Evolutionary conservation across 805 yeast genomes (phyloP).

Genomic region (Candida koratica): DNA sequence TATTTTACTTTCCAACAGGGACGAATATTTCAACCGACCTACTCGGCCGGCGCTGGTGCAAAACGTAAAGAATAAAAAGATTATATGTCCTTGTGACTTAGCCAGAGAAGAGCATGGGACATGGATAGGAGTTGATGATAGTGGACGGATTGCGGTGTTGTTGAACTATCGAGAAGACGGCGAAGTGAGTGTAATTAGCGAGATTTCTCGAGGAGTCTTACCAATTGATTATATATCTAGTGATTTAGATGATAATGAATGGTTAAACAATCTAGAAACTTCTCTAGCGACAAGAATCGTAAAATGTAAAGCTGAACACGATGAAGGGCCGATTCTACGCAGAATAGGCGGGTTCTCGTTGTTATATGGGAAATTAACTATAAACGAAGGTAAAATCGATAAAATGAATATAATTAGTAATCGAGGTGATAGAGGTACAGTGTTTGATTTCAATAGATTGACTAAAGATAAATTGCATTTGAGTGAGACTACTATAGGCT

Average conservation of each 20-base stretch:
- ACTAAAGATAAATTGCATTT: conserved; percentile 19
- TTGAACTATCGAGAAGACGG: conserved; percentile 65
- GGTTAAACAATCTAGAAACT: conserved; percentile 38
- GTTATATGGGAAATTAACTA: conserved; percentile 47
- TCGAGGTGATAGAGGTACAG: conserved; percentile 40
- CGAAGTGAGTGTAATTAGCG: conserved; percentile 22
- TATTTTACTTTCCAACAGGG: conserved; percentile 77
- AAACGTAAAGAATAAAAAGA: conserved; percentile 28
- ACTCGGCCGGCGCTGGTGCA: conserved; percentile 55
- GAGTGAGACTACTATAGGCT: conserved; percentile 41
- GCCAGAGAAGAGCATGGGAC: conserved; percentile 78
- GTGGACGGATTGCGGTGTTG: conserved; percentile 64
- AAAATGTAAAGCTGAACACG: background rate
- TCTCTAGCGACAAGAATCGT: conserved; percentile 12
- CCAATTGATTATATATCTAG: conserved; percentile 45
- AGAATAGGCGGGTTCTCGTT: conserved; percentile 62
- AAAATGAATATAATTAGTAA: conserved; percentile 48
- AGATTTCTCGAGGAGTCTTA: conserved; percentile 51
- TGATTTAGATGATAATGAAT: conserved; percentile 33
- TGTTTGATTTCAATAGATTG: conserved; percentile 20
- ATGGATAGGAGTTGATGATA: conserved; percentile 74
- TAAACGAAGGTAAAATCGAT: conserved; percentile 24
- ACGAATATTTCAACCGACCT: conserved; percentile 73
- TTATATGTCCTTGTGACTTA: conserved; percentile 71
- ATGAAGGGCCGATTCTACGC: conserved; percentile 16